Evolutionary conservation across 1,284 basidiomycete species (phyloP).

Genomic region (Moesziomyces antarcticus): DNA sequence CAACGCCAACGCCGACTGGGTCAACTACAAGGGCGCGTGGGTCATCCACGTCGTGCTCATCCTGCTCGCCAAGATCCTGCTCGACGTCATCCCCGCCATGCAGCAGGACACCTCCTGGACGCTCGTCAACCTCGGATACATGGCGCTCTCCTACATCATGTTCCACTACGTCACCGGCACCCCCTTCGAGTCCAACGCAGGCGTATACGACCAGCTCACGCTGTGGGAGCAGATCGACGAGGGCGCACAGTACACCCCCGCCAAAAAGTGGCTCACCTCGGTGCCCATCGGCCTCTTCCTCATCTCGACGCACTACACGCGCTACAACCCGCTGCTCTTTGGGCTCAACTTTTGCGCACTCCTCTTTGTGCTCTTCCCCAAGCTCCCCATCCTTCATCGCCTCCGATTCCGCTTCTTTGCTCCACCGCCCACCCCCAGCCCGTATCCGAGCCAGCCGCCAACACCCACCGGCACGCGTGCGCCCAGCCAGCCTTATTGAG

Average conservation of each 20-base stretch:
- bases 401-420: slow-evolving; percentile 52
- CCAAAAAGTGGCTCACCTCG: slow-evolving; percentile 95
- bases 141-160: slow-evolving; percentile 94
- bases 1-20: slow-evolving; percentile 97
- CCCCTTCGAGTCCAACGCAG: slow-evolving; percentile 87
- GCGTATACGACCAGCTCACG: slow-evolving; percentile 96
- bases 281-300: slow-evolving; percentile 95
- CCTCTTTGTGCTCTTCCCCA: slow-evolving; percentile 88
- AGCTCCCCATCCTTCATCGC: slow-evolving; percentile 79
- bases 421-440: slow-evolving; percentile 41
- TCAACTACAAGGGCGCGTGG: slow-evolving; percentile 97
- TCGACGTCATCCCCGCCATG: slow-evolving; percentile 95
- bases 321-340: slow-evolving; percentile 84
- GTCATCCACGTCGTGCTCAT: slow-evolving; percentile 96
- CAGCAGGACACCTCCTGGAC: slow-evolving; percentile 95
- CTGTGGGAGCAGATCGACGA: slow-evolving; percentile 99
- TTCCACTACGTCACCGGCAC: slow-evolving; percentile 98
- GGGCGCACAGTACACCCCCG: slow-evolving; percentile 96
- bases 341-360: slow-evolving; percentile 88
- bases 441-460: slow-evolving; percentile 50
- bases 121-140: slow-evolving; percentile 89
- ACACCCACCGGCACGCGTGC: slow-evolving; percentile 49
- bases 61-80: slow-evolving; percentile 85
- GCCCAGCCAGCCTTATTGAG: slow-evolving; percentile 22
- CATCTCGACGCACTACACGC: slow-evolving; percentile 95